Base-by-base conservation (phyloP, 148 eudicot genomes). In the Salicornia ramosissima region DNA sequence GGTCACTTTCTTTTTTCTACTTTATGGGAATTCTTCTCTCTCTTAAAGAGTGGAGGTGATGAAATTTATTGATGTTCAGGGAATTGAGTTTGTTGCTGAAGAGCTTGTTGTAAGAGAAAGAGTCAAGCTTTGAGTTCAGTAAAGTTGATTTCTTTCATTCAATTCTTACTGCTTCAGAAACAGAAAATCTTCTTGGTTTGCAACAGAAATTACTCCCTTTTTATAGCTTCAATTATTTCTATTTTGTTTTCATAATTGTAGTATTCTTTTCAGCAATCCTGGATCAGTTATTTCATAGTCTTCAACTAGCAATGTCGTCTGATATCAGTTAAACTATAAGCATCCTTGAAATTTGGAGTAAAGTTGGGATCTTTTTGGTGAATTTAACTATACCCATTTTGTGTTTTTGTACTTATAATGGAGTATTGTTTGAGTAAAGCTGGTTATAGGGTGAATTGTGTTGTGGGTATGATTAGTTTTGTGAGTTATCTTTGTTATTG, bases 291-390 rank as follows among this genome's bases (percentile, higher is more conserved):
- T 26, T 34, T 56, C 24, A 55, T 50, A 52, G 28, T 62, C 18
- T 30, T 67, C 47, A 59, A 30, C 72, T 50, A 46, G 79, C 78
- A 61, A 82, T 91, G 94, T 86, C 87, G 52, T 85, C 84, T 65
- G 90, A 86, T 83, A 86, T 88, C 46, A 77, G 94, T 71, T 85
- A 75, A 83, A 71, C 26, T 72, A 39, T 19, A 50, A 28, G 75
- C 58, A 61, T 69, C 15, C 42, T 10, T 73, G 66, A 47, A 26
- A 46, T 54, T 74, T 59, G 53, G 43, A 26, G 67, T 65, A 58
- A 73, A 69, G 71, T 51, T 68, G 13, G 69, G 40, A 30, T 73
- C 6, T 46, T 84, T 67, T 75, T 49, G 71, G 74, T 61, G 46
- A 42, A 43, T 50, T 74, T 70, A 46, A 53, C 10, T 14, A 71